Evolutionary conservation across 148 eudicot species (phyloP), one percentile per base, ranked within the genome.

Genomic region (Persicaria tinctoria): DNA sequence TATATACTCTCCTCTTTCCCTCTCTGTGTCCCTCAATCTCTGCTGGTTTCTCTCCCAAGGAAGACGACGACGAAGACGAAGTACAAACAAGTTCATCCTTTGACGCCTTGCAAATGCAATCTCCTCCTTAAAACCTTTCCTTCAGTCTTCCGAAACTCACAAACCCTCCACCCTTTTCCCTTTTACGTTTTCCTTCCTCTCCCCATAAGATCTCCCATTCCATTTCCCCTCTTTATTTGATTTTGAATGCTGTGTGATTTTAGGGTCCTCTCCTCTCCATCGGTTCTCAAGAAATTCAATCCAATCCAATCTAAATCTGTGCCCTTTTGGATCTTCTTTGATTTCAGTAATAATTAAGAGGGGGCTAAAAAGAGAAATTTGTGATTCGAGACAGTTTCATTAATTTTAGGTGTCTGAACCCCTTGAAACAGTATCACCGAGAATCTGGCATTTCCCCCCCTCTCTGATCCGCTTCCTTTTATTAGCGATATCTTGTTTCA

Each of bases 91-190:
- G 48, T 11, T 64, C 46, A 32, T 64, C 46, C 46, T 66, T 66
- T 66, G 70, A 66, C 70, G 70, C 70, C 5, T 66, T 41, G 70
- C 70, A 66, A 32, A 38, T 66, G 70, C 70, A 66, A 66, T 66
- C 70, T 66, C 69, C 17, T 17, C 32, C 4, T 20, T 60, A 66
- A 38, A 41, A 5, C 70, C 70, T 66, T 66, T 66, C 47, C 70
- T 66, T 66, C 14, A 62, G 38, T 27, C 32, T 32, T 3, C 68
- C 70, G 48, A 66, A 13, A 66, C 13, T 47, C 41, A 50, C 3
- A 41, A 8, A 66, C 70, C 0, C 41, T 32, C 41, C 41, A 32
- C 41, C 70, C 47, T 44, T 41, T 44, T 66, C 6, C 70, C 70
- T 66, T 41, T 20, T 5, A 66, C 70, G 70, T 13, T 66, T 66